phyloP scores from a whole-genome alignment of 2,329 filamentous ascomycete species.

The Aspergillus melleus region DNA sequence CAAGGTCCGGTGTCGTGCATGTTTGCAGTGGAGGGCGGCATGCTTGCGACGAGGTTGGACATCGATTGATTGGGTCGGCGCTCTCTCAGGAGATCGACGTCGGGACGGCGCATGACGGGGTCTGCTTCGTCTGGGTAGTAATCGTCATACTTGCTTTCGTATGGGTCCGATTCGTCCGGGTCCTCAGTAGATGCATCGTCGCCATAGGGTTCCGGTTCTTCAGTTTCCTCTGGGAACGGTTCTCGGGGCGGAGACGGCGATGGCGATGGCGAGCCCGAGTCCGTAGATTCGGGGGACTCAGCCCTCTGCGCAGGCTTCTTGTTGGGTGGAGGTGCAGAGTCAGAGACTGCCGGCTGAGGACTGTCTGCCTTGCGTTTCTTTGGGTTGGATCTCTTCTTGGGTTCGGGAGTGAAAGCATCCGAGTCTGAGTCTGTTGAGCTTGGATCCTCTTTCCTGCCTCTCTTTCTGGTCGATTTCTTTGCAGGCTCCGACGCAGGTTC shows the following conservation, averaged over 20 bases:
- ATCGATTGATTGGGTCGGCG: constrained; percentile 57
- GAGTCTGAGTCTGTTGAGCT: background rate
- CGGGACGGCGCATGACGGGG: no score
- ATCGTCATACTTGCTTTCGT: background rate
- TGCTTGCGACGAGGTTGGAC: constrained; percentile 64
- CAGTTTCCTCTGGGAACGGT: background rate
- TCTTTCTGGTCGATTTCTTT: background rate
- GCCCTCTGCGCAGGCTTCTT: background rate
- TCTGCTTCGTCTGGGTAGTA: no score
- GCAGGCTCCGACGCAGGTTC: background rate
- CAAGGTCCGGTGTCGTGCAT: constrained; percentile 54
- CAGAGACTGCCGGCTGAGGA: background rate
- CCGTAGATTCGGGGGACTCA: background rate
- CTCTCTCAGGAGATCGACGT: background rate
- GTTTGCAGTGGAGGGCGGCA: constrained; percentile 66
- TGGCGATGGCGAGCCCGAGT: background rate
- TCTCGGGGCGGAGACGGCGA: background rate
- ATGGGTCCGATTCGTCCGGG: background rate
- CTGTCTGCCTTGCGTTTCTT: background rate
- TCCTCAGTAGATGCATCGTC: background rate
- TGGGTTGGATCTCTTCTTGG: background rate
- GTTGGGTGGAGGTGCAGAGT: background rate
- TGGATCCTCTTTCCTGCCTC: background rate
- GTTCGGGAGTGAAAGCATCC: background rate
- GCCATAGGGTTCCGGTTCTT: background rate